Evolutionary conservation across 768 basidiomycete species (phyloP), one percentile per base, ranked within the genome.

Genomic region (Auriscalpium orientale): DNA sequence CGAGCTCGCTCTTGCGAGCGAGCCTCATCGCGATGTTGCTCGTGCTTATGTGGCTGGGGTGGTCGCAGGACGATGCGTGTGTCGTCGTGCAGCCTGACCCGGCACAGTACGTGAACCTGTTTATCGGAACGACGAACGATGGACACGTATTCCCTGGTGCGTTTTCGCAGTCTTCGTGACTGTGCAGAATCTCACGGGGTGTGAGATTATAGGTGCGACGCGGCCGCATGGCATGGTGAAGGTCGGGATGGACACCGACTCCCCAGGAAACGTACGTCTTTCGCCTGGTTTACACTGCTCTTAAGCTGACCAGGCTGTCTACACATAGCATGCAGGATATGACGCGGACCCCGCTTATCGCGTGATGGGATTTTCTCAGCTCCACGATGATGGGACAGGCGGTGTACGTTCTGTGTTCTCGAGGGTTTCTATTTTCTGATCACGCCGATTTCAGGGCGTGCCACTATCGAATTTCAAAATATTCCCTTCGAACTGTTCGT

Each of bases 221-320:
- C 63, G 83, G 21, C 84, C 84, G 2, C 83, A 85, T 67, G 83
- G 84, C n/a, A 82, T 85, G 83, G 76, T 79, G 15, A 86, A 86
- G 69, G 76, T 71, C 2, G 84, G 83, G 8, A 79, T 84, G 77
- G 83, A 86, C 63, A 84, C 83, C 0, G 80, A 85, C 60, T 82
- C 82, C 8, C 80, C 82, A 3, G 79, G 76, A 62, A 81, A 81
- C 64, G 82, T 82, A 60, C 34, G 74, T 65, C 21, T 11, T 60
- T 28, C 4, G 13, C 6, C 64, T 18, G 33, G 76, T 64, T 64
- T 43, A 1, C 6, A 43, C 4, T 43, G 6, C 72, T 76, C 21
- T 76, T 38, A 22, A 12, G 15, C 15, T 18, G 44, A 15, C 21
- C 18, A 18, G 28, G 28, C 28, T 28, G 9, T 10, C 34, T 18